A percentile compares a stretch with the other conserved stretches of the same genome.
These are phyloP conservation scores for Sporothrix inflata DNA, from an alignment of 2,329 filamentous ascomycete species.

Conservation along the genomic window DNA sequence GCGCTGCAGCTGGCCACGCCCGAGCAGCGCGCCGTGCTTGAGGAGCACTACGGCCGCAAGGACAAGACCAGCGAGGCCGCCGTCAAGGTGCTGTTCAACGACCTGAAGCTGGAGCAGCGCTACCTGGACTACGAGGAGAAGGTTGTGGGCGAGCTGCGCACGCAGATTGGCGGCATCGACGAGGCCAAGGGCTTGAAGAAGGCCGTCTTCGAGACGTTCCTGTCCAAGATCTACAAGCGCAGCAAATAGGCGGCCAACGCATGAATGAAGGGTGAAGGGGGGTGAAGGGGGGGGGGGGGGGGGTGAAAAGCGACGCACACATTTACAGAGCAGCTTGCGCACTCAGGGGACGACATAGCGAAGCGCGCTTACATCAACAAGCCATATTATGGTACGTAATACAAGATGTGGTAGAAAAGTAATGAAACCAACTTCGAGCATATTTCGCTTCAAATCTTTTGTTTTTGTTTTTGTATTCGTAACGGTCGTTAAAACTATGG, in stretches of 20 bases:
- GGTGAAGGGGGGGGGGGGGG: too few species aligned
- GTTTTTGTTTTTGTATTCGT: neutral
- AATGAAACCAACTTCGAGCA: neutral
- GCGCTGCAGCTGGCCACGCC: constrained; percentile 78
- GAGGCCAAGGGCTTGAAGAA: constrained; percentile 89
- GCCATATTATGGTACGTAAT: neutral
- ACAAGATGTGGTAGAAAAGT: neutral
- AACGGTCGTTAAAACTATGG: constrained; percentile 2
- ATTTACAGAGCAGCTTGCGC: too few species aligned
- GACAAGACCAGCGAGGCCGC: constrained; percentile 78
- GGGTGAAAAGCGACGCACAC: neutral
- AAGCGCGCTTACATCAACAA: too few species aligned
- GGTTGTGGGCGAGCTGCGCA: constrained; percentile 74
- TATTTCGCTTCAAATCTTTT: neutral
- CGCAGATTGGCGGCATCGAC: constrained; percentile 77
- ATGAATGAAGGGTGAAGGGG: neutral
- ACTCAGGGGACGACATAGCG: too few species aligned
- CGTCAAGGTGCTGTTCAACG: constrained; percentile 87
- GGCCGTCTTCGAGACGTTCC: constrained; percentile 84
- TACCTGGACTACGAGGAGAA: constrained; percentile 92
- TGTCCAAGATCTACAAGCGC: constrained; percentile 97
- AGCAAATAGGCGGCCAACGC: constrained; percentile 69
- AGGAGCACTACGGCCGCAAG: constrained; percentile 94
- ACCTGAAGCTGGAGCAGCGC: constrained; percentile 78
- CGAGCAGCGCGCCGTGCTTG: constrained; percentile 84